A percentile compares a stretch with the other conserved stretches of the same genome.
Conservation (phyloP, 768 basidiomycete species). For the Dentipellis sp. region DNA sequence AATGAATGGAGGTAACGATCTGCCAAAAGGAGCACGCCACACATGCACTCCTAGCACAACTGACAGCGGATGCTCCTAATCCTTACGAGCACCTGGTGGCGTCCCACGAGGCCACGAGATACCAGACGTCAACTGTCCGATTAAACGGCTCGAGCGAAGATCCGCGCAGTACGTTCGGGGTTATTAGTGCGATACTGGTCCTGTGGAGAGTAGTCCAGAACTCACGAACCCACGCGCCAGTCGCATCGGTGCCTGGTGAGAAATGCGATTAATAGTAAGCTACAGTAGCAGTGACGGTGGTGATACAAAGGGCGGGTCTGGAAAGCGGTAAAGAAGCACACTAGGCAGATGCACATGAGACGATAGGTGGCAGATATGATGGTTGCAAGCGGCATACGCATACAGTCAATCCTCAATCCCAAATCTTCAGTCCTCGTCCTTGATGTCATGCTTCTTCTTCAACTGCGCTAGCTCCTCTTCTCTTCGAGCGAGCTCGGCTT, state of each 20-base stretch:
- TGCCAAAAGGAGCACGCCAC: too few relatives aligned
- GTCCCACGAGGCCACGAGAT: too few relatives aligned
- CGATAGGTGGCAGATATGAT: not conserved
- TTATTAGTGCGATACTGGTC: too few relatives aligned
- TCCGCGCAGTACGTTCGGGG: too few relatives aligned
- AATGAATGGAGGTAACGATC: too few relatives aligned
- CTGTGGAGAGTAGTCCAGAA: too few relatives aligned
- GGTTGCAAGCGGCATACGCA: not conserved
- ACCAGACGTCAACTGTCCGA: too few relatives aligned
- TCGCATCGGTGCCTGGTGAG: not conserved
- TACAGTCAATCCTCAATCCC: not conserved
- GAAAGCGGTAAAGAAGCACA: not conserved
- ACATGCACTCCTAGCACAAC: too few relatives aligned
- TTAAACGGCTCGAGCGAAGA: too few relatives aligned
- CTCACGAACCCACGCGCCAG: not conserved
- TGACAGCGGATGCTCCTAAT: too few relatives aligned
- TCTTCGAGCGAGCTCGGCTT: slow-evolving; percentile 83
- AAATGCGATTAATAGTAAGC: not conserved
- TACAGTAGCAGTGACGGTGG: not conserved
- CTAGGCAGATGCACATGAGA: not conserved
- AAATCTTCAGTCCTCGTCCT: slow-evolving; percentile 38
- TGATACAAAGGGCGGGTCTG: not conserved
- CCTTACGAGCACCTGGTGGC: too few relatives aligned
- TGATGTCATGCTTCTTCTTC: slow-evolving; percentile 79
- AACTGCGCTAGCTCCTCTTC: slow-evolving; percentile 85